phyloP scores from a whole-genome alignment of 768 basidiomycete species.

The Boletus sp. region DNA sequence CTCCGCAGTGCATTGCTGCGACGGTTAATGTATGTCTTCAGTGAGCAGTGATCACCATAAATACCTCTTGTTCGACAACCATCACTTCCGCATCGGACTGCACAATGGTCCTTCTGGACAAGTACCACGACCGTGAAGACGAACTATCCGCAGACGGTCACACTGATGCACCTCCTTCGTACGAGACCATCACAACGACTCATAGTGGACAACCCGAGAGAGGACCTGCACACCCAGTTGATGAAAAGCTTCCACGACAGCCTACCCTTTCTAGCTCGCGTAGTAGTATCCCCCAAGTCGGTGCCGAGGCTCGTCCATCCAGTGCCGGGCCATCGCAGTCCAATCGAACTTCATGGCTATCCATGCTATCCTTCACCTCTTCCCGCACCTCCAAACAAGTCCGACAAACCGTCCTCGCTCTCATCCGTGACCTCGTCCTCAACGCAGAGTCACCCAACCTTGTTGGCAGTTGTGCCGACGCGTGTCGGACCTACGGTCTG shows the following conservation, averaged over 20 bases:
- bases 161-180: conserved; percentile 25
- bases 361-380: conserved; percentile 18
- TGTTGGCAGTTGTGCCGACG: conserved; percentile 49
- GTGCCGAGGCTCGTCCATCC: background rate
- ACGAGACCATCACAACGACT: conserved; percentile 17
- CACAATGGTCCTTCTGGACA: conserved; percentile 28
- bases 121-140: conserved; percentile 17
- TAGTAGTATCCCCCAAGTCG: background rate
- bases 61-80: background rate
- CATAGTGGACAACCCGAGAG: background rate
- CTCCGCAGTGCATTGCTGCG: background rate
- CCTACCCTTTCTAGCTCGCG: background rate
- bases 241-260: conserved; percentile 13
- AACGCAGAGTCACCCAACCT: conserved; percentile 17
- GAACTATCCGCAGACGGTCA: background rate
- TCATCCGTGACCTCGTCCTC: conserved; percentile 55
- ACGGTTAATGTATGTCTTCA: background rate
- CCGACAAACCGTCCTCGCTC: conserved; percentile 48
- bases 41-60: background rate
- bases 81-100: background rate
- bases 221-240: background rate
- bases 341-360: conserved; percentile 15
- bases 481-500: conserved; percentile 49
- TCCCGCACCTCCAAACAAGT: conserved; percentile 44
- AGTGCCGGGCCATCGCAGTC: background rate